Base-by-base conservation (phyloP, 192 early-diverging fungal species). In the Gamsiella multidivaricata region DNA sequence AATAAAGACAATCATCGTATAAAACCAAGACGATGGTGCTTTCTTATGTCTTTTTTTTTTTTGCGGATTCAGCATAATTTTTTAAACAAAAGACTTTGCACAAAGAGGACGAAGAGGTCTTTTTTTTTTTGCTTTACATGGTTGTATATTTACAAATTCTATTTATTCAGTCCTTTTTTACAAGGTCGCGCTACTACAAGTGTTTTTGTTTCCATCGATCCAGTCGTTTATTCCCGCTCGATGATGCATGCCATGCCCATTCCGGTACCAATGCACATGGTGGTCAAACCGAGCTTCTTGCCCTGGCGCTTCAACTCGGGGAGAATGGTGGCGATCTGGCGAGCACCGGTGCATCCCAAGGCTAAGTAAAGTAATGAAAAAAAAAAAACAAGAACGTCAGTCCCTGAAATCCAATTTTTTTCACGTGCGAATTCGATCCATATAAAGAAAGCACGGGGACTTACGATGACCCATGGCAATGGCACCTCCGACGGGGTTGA, bases 401-500 rank as follows among this genome's bases (percentile, higher is more conserved):
- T 33, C 12, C 3, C 14, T 52, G 26, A 22, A 26, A 26, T 12
- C 12, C 17, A 26, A 3, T 52, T 3, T 3, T 26, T 26, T 29
- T 29, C 53, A 54, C 15, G 32, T 54, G 53, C 29, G 29, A 53
- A 11, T 6, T 20, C 25, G 36, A 10, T 18, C 15, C 5, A 55
- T 23, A 22, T 20, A 23, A 23, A 57, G 0, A 34, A 31, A 25
- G 37, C 5, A 53, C 18, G 23, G 25, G 57, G 93, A 61, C 59
- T 61, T 61, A 61, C 59, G 97, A 81, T 99, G 97, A 64, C 97
- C 97, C 65, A 98, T 89, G 28, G 97, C 95, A 62, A 99, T 99
- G 36, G 97, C 97, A 69, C 97, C 97, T 63, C 97, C 97, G 89
- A 95, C 93, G 49, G 95, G 95, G 87, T 99, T 99, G 79, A 98